These are phyloP conservation scores for Penicillium polonicum DNA, from an alignment of 2,329 filamentous ascomycete species.

Conservation along the genomic window DNA sequence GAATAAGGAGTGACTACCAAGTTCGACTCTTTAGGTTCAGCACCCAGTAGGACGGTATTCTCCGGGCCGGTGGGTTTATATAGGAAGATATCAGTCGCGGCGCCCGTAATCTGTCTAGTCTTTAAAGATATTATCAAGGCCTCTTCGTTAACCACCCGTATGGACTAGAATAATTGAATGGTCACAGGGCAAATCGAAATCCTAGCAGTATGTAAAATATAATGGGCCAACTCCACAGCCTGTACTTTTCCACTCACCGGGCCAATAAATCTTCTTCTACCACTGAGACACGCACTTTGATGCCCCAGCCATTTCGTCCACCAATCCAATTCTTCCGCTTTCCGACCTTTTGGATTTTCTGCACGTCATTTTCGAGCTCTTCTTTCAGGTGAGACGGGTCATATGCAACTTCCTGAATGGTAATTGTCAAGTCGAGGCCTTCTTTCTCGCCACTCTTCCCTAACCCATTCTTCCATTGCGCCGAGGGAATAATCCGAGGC, in stretches of 20 bases:
- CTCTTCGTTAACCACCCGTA: no score
- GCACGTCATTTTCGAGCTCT: slow-evolving; percentile 24
- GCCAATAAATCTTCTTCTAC: slow-evolving; percentile 18
- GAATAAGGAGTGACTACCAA: no score
- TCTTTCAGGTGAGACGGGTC: slow-evolving; percentile 27
- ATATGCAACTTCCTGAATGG: slow-evolving; percentile 24
- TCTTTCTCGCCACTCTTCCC: slow-evolving; percentile 35
- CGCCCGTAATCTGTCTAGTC: no score
- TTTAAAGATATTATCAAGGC: no score
- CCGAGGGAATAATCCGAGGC: slow-evolving; percentile 27
- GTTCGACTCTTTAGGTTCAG: no score
- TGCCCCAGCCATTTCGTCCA: slow-evolving; percentile 30
- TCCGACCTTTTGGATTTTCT: slow-evolving; percentile 36
- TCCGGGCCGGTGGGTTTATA: no score
- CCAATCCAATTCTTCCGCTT: slow-evolving; percentile 41
- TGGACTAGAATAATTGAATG: background rate
- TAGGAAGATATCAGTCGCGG: no score
- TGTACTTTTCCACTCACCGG: background rate
- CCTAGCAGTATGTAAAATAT: background rate
- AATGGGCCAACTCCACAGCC: background rate
- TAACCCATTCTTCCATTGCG: slow-evolving; percentile 31
- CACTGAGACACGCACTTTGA: slow-evolving; percentile 24
- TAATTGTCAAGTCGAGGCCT: slow-evolving; percentile 30
- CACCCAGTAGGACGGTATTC: no score
- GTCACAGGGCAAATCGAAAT: background rate